These are phyloP conservation scores for Phoenix roebelenii DNA, from an alignment of 176 grass and related monocot genomes.

Conservation along the genomic window DNA sequence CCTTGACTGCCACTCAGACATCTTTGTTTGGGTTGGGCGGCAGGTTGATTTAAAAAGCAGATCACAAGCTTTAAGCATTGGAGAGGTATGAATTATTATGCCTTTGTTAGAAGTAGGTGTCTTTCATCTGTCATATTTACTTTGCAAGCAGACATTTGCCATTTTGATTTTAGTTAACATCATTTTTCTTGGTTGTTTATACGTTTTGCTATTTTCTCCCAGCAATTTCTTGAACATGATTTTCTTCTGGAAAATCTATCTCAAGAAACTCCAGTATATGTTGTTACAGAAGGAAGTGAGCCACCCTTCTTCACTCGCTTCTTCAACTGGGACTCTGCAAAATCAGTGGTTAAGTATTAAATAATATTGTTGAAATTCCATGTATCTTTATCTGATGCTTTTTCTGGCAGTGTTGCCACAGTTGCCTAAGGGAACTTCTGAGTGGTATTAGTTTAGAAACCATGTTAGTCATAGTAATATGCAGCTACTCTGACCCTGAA, in stretches of 20 bases:
- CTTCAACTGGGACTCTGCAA: conserved; percentile 94
- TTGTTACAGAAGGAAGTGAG: conserved; percentile 86
- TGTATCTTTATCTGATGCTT: neutral
- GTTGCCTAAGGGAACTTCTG: too few species aligned
- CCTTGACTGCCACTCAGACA: conserved; percentile 77
- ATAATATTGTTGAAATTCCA: conserved; percentile 6
- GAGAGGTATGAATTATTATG: conserved; percentile 46
- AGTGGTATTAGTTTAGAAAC: too few species aligned
- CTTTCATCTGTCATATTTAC: too few species aligned
- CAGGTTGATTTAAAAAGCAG: conserved; percentile 63
- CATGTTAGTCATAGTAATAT: too few species aligned
- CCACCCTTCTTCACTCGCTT: conserved; percentile 85
- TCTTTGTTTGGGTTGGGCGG: conserved; percentile 81
- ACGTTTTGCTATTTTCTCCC: conserved; percentile 13
- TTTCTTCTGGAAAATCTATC: conserved; percentile 85
- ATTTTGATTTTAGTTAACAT: too few species aligned
- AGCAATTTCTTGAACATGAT: conserved; percentile 95
- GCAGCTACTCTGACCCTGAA: too few species aligned
- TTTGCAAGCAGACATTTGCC: too few species aligned
- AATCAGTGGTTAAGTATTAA: conserved; percentile 73
- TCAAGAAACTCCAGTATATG: conserved; percentile 65
- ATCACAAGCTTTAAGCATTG: conserved; percentile 80
- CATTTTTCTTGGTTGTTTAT: neutral
- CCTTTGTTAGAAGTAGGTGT: too few species aligned
- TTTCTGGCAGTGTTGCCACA: too few species aligned